phyloP scores from a whole-genome alignment of 768 basidiomycete species.

The Suillus brevipes region DNA sequence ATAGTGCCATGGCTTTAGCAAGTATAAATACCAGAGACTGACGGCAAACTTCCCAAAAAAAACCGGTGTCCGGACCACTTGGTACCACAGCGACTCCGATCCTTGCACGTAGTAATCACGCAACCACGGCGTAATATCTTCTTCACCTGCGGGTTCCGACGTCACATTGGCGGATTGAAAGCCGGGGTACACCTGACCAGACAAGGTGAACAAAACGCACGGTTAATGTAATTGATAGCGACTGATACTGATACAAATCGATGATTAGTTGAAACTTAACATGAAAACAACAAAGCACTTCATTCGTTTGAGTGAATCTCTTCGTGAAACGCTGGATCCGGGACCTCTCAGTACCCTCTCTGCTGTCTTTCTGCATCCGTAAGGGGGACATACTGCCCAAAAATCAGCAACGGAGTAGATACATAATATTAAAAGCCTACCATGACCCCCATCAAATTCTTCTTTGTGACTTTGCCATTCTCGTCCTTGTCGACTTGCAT shows the following conservation, averaged over 20 bases:
- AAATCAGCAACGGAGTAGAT: not conserved
- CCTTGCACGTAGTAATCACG: not conserved
- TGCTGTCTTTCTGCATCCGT: constrained; percentile 58
- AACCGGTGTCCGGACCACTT: not conserved
- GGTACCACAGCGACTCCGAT: not conserved
- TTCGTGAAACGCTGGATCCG: not conserved
- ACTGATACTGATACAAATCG: not conserved
- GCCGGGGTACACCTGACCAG: not conserved
- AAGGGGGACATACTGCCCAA: constrained; percentile 64
- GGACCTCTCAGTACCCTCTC: constrained; percentile 20
- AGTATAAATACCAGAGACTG: not conserved
- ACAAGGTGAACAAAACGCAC: not conserved
- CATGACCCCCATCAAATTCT: constrained; percentile 75
- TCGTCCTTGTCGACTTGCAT: constrained; percentile 78
- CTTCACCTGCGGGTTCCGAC: no score
- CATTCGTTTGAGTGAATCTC: not conserved
- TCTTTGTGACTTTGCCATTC: constrained; percentile 63
- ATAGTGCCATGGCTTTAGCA: not conserved
- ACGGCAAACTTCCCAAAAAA: not conserved
- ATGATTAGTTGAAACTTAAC: not conserved
- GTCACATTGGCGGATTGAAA: not conserved
- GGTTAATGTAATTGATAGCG: not conserved
- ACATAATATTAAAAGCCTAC: constrained; percentile 44
- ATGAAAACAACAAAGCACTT: not conserved
- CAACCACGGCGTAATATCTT: not conserved